These are phyloP conservation scores for Trichosanthes cucumerina DNA, from an alignment of 306 rosid genomes.

Conservation along the genomic window DNA sequence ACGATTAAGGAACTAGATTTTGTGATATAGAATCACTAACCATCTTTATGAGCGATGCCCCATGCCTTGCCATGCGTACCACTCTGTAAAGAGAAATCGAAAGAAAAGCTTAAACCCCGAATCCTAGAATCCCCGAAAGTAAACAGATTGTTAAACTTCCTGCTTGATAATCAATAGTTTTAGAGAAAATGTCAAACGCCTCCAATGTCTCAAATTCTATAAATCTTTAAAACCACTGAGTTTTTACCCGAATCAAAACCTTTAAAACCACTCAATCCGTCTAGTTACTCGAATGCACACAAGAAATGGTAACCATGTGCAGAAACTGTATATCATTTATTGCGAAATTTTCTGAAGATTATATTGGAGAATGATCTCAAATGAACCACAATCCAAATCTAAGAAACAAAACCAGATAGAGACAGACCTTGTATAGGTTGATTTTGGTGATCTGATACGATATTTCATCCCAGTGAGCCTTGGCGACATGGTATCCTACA, in stretches of 20 bases:
- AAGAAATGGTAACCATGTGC: neutral
- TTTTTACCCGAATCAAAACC: neutral
- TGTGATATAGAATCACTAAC: slow-evolving; percentile 20
- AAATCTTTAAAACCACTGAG: neutral
- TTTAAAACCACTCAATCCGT: neutral
- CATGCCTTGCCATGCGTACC: slow-evolving; percentile 96
- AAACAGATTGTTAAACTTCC: neutral
- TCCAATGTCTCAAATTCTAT: neutral
- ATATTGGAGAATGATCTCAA: neutral
- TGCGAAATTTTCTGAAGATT: neutral
- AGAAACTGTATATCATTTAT: neutral
- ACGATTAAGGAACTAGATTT: neutral
- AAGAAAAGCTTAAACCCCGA: slow-evolving; percentile 16
- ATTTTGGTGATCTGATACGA: slow-evolving; percentile 82
- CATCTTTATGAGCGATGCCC: slow-evolving; percentile 82
- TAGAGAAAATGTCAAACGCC: neutral
- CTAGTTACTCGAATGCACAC: neutral
- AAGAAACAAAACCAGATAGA: slow-evolving; percentile 6
- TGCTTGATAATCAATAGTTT: neutral
- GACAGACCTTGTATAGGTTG: slow-evolving; percentile 83
- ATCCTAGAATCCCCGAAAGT: neutral
- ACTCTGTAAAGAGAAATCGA: slow-evolving; percentile 32
- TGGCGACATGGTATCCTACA: slow-evolving; percentile 81
- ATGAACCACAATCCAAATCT: neutral
- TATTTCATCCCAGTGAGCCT: slow-evolving; percentile 73